phyloP scores from a whole-genome alignment of 177 flowering plant genomes.

The Vitis hybrid region DNA sequence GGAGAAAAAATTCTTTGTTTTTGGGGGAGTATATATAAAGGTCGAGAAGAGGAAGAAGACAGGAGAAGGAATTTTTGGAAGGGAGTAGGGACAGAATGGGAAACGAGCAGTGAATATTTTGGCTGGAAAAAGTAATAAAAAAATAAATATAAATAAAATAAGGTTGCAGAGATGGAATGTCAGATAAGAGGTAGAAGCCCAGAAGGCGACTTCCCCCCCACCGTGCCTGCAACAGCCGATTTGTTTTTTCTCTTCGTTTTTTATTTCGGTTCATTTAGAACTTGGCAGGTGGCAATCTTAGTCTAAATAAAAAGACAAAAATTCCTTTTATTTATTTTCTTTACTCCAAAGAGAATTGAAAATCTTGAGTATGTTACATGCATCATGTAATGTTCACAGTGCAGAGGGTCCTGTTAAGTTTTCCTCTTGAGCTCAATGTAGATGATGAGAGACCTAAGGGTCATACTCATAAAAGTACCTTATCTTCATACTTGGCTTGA shows the following conservation, averaged over 20 bases:
- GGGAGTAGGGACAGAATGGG: conserved; percentile 17
- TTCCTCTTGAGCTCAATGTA: too few species aligned
- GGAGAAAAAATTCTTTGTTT: conserved; percentile 1
- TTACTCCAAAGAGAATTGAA: not conserved
- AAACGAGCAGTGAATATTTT: not conserved
- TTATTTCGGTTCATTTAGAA: not conserved
- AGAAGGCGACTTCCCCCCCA: conserved; percentile 47
- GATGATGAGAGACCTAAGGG: conserved; percentile 3
- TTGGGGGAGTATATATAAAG: not conserved
- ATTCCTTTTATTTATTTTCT: not conserved
- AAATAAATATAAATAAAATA: not conserved
- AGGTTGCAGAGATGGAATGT: conserved; percentile 39
- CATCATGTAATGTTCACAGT: not conserved
- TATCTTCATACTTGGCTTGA: not conserved
- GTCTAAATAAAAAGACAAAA: too few species aligned
- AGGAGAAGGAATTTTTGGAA: not conserved
- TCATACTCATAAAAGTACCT: conserved; percentile 15
- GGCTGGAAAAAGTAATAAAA: not conserved
- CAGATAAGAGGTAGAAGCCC: conserved; percentile 17
- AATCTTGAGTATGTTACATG: not conserved
- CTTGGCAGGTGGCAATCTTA: conserved; percentile 21
- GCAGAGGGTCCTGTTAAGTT: not conserved
- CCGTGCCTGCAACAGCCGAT: conserved; percentile 36
- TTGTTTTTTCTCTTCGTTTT: conserved; percentile 15
- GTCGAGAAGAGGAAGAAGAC: conserved; percentile 3